Evolutionary conservation across 805 yeast species (phyloP), one percentile per base, ranked within the genome.

Genomic region (Ogataea wickerhamii): DNA sequence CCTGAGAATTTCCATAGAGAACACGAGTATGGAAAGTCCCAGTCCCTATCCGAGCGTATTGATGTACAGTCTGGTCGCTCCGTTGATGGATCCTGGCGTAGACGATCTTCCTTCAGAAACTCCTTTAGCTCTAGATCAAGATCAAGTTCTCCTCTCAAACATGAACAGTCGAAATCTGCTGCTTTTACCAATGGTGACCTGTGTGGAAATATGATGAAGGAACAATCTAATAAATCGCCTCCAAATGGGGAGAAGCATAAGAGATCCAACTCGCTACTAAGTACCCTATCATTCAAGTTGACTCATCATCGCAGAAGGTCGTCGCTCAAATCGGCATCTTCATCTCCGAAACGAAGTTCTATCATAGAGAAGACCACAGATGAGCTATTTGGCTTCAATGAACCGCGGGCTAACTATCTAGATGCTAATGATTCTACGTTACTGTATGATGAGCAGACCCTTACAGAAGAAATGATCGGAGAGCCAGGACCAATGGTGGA

Each of bases 401-500:
- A 39, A 11, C 22, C 18, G 6, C 16, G 34, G 10, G 20, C 25
- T 27, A 23, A 28, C 18, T 26, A 31, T 21, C 12, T 19, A n/a
- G 38, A 36, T n/a, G 36, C 32, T 7, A 53, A 52, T 28, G 58
- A 56, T 30, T 30, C 51, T 0, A 54, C 58, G 1, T 32, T 55
- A n/a, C 43, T 51, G 5, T 47, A 40, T 26, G 60, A 57, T 36
- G 57, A 57, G 35, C 38, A 43, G 17, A 56, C 60, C 4, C 28
- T 57, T 21, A 54, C 56, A 6, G 58, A 48, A 23, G 58, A 54
- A 12, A 32, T 32, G n/a, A 19, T 58, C 12, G 64, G 64, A 28
- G 63, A 60, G 34, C 64, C 64, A 4, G 64, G 64, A 11, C 64
- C 64, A n/a, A 60, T 60, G 55, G 38, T 59, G 32, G 51, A 52